These are phyloP conservation scores for Colletotrichum lupini DNA, from an alignment of 2,329 filamentous ascomycete genomes.

Conservation along the genomic window DNA sequence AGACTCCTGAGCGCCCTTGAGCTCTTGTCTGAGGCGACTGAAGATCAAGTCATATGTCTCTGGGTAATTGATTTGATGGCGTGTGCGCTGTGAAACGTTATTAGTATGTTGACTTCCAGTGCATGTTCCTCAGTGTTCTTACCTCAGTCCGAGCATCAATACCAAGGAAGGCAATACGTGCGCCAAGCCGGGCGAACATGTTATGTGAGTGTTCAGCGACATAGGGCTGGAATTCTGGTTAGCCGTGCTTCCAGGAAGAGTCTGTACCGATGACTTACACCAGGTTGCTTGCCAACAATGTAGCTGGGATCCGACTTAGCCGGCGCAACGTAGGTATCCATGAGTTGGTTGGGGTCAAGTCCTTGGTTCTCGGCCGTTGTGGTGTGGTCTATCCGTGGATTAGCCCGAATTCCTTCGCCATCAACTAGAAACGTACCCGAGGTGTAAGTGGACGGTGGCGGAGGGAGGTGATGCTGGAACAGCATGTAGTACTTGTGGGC, in stretches of 20 bases:
- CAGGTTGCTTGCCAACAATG: slow-evolving; percentile 80
- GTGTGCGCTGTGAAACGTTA: slow-evolving; percentile 69
- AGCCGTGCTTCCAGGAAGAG: slow-evolving; percentile 53
- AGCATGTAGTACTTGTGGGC: slow-evolving; percentile 99
- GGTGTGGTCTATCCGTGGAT: slow-evolving; percentile 36
- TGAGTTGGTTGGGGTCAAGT: slow-evolving; percentile 77
- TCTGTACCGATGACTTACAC: slow-evolving; percentile 65
- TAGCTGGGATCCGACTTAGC: slow-evolving; percentile 74
- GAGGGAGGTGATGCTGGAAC: slow-evolving; percentile 94
- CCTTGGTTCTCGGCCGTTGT: slow-evolving; percentile 49
- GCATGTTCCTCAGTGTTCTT: slow-evolving; percentile 41
- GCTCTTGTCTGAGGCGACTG: slow-evolving; percentile 77
- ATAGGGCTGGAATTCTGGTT: slow-evolving; percentile 77
- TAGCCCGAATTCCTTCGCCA: slow-evolving; percentile 36
- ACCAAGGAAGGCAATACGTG: slow-evolving; percentile 84
- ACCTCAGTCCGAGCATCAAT: slow-evolving; percentile 92
- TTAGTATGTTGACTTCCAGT: slow-evolving; percentile 7
- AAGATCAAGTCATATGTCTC: slow-evolving; percentile 91
- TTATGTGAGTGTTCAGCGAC: slow-evolving; percentile 90
- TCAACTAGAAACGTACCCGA: slow-evolving; percentile 63
- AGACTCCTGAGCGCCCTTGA: slow-evolving; percentile 72
- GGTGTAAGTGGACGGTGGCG: slow-evolving; percentile 87
- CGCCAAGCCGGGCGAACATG: slow-evolving; percentile 85
- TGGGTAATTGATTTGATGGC: slow-evolving; percentile 94
- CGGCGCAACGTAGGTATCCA: slow-evolving; percentile 77